Base-by-base conservation (phyloP, 768 basidiomycete genomes). In the Tylopilus plumbeoviolaceoides region DNA sequence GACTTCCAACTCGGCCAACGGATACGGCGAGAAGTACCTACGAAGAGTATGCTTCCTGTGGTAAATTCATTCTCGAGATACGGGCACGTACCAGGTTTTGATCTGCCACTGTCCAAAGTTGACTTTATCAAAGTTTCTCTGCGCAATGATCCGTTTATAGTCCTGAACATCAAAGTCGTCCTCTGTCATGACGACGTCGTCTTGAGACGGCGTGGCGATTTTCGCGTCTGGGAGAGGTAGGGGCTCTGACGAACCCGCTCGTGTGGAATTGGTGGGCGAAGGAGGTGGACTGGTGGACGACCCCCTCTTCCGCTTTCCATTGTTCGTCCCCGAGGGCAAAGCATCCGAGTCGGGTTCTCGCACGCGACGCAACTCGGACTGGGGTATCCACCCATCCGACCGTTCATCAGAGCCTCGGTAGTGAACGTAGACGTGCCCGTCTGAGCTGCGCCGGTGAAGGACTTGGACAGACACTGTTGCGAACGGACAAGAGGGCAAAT, bases 21-120 rank as follows among this genome's bases (percentile, higher is more conserved):
- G 93, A 67, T 95, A 95, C 1, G 94, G 94, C 3, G 94, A 97
- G 67, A 89, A 93, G 72, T 95, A 95, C 90, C 93, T 94, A 57
- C 5, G 39, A 8, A 17, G 48, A 30, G 27, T 18, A 42, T 11
- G 12, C 43, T 21, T 53, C 28, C 33, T 48, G 28, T 10, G 28
- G 42, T 18, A 18, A 49, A 18, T 12, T 42, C 20, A 23, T 40
- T 38, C 5, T 44, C 20, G 44, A 57, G 41, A 40, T 40, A 54
- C 41, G 41, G 41, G 43, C 43, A 74, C 84, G 59, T 59, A 92
- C 93, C 93, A 95, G 9, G 92, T 91, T 66, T 84, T 87, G 62
- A 97, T 89, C 66, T 87, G 78, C 82, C 87, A 94, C 25, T 83
- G 76, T 41, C 90, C 91, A 70, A 93, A 91, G 61, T 84, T 80